Percentiles rank a stretch among this genome's conserved stretches.
These are phyloP conservation scores for Coemansia sp. DNA, from an alignment of 192 early-diverging fungal species.

Conservation along the genomic window DNA sequence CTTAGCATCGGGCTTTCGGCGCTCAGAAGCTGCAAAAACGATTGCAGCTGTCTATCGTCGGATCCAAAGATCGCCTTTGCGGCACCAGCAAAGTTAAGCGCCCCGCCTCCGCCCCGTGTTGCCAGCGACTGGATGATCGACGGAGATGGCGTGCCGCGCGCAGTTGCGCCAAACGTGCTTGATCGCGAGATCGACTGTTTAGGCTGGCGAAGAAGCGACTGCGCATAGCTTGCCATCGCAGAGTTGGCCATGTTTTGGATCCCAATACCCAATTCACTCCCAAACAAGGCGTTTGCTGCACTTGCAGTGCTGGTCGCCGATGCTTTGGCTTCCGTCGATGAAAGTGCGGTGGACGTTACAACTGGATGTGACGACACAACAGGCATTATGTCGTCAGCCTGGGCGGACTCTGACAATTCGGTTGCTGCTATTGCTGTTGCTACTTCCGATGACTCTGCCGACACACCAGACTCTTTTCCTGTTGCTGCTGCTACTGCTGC, in stretches of 20 bases:
- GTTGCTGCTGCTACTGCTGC: neutral
- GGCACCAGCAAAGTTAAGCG: slow-evolving; percentile 23
- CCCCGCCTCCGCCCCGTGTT: slow-evolving; percentile 15
- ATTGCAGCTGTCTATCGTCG: slow-evolving; percentile 43
- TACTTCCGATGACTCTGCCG: neutral
- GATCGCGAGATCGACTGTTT: slow-evolving; percentile 40
- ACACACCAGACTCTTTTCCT: neutral
- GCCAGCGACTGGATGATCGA: slow-evolving; percentile 54
- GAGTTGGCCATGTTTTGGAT: slow-evolving; percentile 44
- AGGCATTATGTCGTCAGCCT: neutral
- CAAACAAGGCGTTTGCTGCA: slow-evolving; percentile 13
- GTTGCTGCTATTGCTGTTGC: neutral
- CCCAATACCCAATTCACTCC: slow-evolving; percentile 34
- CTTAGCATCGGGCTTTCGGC: slow-evolving; percentile 52
- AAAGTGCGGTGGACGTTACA: neutral
- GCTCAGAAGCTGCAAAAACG: slow-evolving; percentile 49
- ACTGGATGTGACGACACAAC: neutral
- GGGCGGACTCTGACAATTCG: neutral
- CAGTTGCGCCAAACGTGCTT: slow-evolving; percentile 51
- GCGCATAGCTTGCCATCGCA: slow-evolving; percentile 14
- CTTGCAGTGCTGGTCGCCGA: slow-evolving; percentile 7
- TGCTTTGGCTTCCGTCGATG: slow-evolving; percentile 10
- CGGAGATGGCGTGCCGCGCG: slow-evolving; percentile 49
- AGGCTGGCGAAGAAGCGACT: slow-evolving; percentile 2
- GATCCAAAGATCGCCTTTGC: slow-evolving; percentile 49